Evolutionary conservation across 2,329 filamentous ascomycete species (phyloP), one percentile per base, ranked within the genome.

Genomic region (Paraphaeosphaeria sporulosa): DNA sequence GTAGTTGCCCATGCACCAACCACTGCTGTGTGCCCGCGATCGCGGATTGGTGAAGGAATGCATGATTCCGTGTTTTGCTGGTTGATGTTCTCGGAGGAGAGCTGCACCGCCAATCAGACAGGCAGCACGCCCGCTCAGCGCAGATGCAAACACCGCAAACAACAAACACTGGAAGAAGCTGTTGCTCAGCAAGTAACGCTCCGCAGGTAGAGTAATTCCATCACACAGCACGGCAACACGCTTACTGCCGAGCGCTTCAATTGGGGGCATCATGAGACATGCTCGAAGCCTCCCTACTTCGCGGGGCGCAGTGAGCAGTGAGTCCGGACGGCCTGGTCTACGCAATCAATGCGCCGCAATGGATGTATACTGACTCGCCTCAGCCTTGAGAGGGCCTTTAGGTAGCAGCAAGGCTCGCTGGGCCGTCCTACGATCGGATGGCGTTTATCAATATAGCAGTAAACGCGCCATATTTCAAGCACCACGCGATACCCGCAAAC

Each of bases 391-490:
- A 17, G 15, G 6, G 2, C 23, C 25, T 13, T 27, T n/a, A 19
- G 23, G 13, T 30, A 30, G 5, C 25, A 48, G 23, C 15, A 19
- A 30, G 21, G 23, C 23, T 30, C 44, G 13, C 13, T 48, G n/a
- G 19, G 23, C 44, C 3, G 12, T 8, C 19, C 6, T n/a, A 8
- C n/a, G 8, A 8, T 6, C 17, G 38, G n/a, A 17, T 40, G 55
- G 57, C 50, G 49, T 54, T 52, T 58, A 15, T 55, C 53, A 64
- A 58, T 60, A 77, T 76, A 73, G 62, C 71, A 57, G 61, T 73
- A 71, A 76, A 76, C 70, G 73, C 74, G 36, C 75, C 75, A 36
- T 76, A 76, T 66, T 77, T 59, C 74, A 75, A 62, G 65, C 64
- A 70, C 59, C 74, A 76, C 60, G 67, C 69, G 66, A 68, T 64